phyloP scores from a whole-genome alignment of 345 rosid genomes.

The Populus nigra region DNA sequence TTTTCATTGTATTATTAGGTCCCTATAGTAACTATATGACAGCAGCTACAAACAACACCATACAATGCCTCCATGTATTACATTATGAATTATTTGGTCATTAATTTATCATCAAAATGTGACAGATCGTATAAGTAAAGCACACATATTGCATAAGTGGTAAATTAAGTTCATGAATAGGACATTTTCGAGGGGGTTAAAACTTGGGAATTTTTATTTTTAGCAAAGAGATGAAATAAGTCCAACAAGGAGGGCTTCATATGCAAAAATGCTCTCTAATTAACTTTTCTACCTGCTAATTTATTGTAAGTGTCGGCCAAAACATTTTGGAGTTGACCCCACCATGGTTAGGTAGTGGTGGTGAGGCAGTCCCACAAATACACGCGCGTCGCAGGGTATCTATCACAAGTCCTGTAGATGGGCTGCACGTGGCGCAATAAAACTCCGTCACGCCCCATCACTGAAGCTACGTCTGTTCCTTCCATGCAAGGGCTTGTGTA shows the following conservation, averaged over 20 bases:
- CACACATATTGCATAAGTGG: background rate
- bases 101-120: background rate
- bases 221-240: background rate
- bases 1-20: background rate
- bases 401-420: background rate
- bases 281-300: background rate
- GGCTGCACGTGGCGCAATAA: slow-evolving; percentile 21
- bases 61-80: background rate
- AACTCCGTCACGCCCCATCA: slow-evolving; percentile 1
- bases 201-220: background rate
- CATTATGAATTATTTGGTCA: background rate
- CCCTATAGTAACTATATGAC: no score
- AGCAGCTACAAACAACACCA: no score
- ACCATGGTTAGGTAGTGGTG: slow-evolving; percentile 22
- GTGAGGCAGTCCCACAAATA: slow-evolving; percentile 22
- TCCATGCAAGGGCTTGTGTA: slow-evolving; percentile 33
- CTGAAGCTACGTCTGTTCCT: slow-evolving; percentile 18
- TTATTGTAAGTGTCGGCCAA: slow-evolving; percentile 40
- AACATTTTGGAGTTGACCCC: slow-evolving; percentile 30
- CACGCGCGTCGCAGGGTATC: slow-evolving; percentile 26
- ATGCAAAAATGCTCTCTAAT: background rate
- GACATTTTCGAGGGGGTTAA: background rate
- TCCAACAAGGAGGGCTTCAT: background rate
- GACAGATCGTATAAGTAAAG: background rate
- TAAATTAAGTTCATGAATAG: background rate